Evolutionary conservation across 164 flowering plant species (phyloP).

Genomic region (Kalanchoe fedtschenkoi): DNA sequence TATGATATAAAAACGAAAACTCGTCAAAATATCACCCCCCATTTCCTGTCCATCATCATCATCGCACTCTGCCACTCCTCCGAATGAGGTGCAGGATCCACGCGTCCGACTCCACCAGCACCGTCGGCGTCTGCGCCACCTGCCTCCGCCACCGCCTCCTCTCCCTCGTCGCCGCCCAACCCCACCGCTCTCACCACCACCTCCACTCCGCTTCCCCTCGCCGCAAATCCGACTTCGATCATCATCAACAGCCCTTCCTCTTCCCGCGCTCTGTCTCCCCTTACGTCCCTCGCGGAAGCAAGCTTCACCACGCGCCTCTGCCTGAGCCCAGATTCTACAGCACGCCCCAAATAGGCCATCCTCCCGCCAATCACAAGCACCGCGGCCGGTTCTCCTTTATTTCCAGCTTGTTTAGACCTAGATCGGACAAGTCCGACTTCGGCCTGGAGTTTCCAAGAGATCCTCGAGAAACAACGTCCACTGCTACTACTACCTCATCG

Average conservation of each 20-base stretch:
- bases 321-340: conserved; percentile 37
- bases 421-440: conserved; percentile 25
- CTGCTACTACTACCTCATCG: conserved; percentile 19
- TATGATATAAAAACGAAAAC: too few species aligned
- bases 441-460: too few species aligned
- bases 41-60: too few species aligned
- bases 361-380: conserved; percentile 15
- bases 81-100: conserved; percentile 86
- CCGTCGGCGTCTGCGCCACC: conserved; percentile 81
- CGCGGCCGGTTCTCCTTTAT: conserved; percentile 18
- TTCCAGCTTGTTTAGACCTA: conserved; percentile 31
- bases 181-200: conserved; percentile 16
- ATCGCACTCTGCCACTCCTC: not conserved
- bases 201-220: conserved; percentile 12
- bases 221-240: conserved; percentile 20
- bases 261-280: conserved; percentile 83
- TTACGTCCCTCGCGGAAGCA: conserved; percentile 49
- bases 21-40: too few species aligned
- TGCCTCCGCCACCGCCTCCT: conserved; percentile 84
- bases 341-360: conserved; percentile 62
- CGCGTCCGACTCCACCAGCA: conserved; percentile 38
- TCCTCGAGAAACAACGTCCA: conserved; percentile 8
- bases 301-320: conserved; percentile 7
- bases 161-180: conserved; percentile 43
- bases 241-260: too few species aligned